Base-by-base conservation (phyloP, 106 monocot species). In the Phalaenopsis equestris region DNA sequence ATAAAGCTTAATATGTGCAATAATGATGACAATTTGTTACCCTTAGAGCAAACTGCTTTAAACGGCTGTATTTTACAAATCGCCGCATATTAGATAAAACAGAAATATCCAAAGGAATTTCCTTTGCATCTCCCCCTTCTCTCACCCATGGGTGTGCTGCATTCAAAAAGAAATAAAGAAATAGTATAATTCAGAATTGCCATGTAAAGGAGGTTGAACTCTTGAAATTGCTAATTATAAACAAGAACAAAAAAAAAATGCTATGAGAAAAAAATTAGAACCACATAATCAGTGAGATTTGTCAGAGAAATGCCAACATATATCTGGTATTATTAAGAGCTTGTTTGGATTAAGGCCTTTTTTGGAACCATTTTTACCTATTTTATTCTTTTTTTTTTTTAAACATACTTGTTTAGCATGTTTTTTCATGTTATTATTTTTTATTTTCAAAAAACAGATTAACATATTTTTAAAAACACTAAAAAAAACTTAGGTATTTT, bases 121-220 rank as follows among this genome's bases (percentile, higher is more conserved):
- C 96, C 37, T 86, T 86, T 67, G 96, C 96, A 80, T 80, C 79
- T 64, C 96, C 96, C 7, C 91, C 91, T 90, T 96, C 96, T 86
- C 87, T 96, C 37, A 94, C 96, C 96, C 96, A 96, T 82, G 87
- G 93, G 57, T 96, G 96, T 77, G 96, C 96, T 96, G 88, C 64
- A 84, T 30, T 30, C 3, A 75, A 5, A 76, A 84, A 42, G 41
- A 61, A 74, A n/a, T 8, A 42, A 6, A n/a, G 19, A 42, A 21
- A 74, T 19, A 74, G 3, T 45, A 74, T 10, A 42, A 74, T 12
- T 43, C 74, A 21, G 18, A 72, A 39, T 72, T 30, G 4, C 23
- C 39, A 72, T 38, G 6, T 38, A 9, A 15, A 39, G 36, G 41
- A 72, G 10, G 39, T 72, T n/a, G 21, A 65, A 65, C 64, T 5